Evolutionary conservation across 768 basidiomycete genomes (phyloP).

Genomic region (Boletus subparvulus): DNA sequence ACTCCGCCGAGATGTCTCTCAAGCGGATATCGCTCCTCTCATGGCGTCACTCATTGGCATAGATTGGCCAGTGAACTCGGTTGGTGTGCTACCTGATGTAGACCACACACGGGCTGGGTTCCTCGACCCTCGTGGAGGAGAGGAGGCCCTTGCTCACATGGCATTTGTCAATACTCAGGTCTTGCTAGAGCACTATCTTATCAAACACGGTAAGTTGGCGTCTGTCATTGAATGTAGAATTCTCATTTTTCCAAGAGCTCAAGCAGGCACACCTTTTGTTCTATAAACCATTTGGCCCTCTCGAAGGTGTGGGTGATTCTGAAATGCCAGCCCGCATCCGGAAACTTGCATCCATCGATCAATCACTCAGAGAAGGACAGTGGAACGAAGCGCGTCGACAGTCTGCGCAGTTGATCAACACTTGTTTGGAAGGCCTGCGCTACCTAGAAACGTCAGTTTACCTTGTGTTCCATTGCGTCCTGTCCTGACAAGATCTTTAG

Average conservation of each 20-base stretch:
- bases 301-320: slow-evolving; percentile 37
- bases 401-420: slow-evolving; percentile 52
- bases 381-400: slow-evolving; percentile 51
- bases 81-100: slow-evolving; percentile 77
- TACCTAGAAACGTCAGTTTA: slow-evolving; percentile 66
- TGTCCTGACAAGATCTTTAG: slow-evolving; percentile 27
- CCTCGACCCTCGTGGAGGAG: slow-evolving; percentile 45
- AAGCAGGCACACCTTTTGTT: slow-evolving; percentile 57
- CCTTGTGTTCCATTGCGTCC: background rate
- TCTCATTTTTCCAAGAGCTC: slow-evolving; percentile 43
- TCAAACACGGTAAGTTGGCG: slow-evolving; percentile 63
- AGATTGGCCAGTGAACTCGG: slow-evolving; percentile 78
- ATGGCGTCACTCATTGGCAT: slow-evolving; percentile 75
- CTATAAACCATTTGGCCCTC: slow-evolving; percentile 59
- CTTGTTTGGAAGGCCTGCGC: slow-evolving; percentile 59
- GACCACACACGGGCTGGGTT: slow-evolving; percentile 62
- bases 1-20: slow-evolving; percentile 72
- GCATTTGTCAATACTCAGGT: slow-evolving; percentile 68
- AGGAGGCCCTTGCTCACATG: slow-evolving; percentile 49
- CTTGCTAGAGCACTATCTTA: slow-evolving; percentile 71
- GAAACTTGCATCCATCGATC: slow-evolving; percentile 44
- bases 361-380: slow-evolving; percentile 39
- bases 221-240: background rate
- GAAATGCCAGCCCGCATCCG: slow-evolving; percentile 36
- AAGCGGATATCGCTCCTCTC: slow-evolving; percentile 77